Evolutionary conservation across 768 basidiomycete genomes (phyloP).

Genomic region (Lactarius psammicola): DNA sequence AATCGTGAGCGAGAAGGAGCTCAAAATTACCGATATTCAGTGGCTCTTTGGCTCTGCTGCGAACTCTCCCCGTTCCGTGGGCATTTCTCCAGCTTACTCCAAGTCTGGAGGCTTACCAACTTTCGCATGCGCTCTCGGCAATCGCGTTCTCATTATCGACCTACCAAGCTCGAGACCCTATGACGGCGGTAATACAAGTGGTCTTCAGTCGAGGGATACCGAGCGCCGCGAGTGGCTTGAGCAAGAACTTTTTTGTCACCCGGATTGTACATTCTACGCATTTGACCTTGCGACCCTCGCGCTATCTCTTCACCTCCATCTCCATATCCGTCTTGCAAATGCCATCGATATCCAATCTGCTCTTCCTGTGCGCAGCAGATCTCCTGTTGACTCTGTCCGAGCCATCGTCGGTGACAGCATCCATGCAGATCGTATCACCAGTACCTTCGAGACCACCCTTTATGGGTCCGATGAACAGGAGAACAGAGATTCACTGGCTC

Average conservation of each 20-base stretch:
- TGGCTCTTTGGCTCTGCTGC: constrained; percentile 21
- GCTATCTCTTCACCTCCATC: constrained; percentile 47
- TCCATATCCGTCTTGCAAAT: constrained; percentile 43
- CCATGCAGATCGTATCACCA: constrained; percentile 28
- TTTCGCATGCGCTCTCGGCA: constrained; percentile 46
- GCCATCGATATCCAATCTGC: constrained; percentile 59
- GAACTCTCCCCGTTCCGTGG: constrained; percentile 38
- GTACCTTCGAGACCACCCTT: constrained; percentile 27
- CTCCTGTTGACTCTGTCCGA: constrained; percentile 44
- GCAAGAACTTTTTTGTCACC: constrained; percentile 46
- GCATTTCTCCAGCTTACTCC: constrained; percentile 52
- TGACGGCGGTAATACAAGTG: neutral
- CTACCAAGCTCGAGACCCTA: constrained; percentile 19
- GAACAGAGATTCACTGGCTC: constrained; percentile 25
- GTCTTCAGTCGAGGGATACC: constrained; percentile 23
- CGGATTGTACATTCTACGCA: constrained; percentile 46
- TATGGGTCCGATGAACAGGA: constrained; percentile 25
- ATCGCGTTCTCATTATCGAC: constrained; percentile 30
- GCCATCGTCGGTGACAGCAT: constrained; percentile 31
- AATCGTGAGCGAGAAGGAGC: constrained; percentile 29
- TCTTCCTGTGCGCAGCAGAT: constrained; percentile 39
- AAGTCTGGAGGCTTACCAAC: constrained; percentile 42
- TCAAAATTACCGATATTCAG: constrained; percentile 28
- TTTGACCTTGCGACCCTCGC: constrained; percentile 57
- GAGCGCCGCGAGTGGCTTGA: constrained; percentile 37